phyloP scores from a whole-genome alignment of 768 basidiomycete species.

The Gymnopilus junonius region DNA sequence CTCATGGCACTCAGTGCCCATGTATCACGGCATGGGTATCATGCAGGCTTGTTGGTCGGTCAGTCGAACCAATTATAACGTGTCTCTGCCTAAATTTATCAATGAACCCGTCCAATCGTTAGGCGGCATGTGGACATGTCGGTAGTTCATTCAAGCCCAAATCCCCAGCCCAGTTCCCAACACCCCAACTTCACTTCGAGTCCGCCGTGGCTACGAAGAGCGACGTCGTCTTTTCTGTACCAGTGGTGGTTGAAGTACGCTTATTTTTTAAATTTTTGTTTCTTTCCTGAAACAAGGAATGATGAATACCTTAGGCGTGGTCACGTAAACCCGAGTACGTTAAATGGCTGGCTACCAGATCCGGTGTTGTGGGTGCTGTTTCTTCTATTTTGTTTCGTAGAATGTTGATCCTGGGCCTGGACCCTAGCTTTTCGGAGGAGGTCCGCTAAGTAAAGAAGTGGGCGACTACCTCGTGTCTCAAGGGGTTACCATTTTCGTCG shows the following conservation, averaged over 20 bases:
- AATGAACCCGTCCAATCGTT: background rate
- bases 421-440: constrained; percentile 6
- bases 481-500: constrained; percentile 1
- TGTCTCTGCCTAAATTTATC: background rate
- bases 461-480: constrained; percentile 10
- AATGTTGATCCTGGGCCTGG: background rate
- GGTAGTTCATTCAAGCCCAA: constrained; percentile 9
- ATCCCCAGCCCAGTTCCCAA: constrained; percentile 9
- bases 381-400: background rate
- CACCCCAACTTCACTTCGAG: constrained; percentile 4
- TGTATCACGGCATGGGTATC: constrained; percentile 10
- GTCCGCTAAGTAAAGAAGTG: constrained; percentile 6
- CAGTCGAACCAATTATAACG: background rate
- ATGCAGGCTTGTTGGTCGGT: constrained; percentile 6
- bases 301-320: constrained; percentile 1
- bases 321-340: constrained; percentile 5
- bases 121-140: background rate
- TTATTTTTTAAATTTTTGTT: too few species aligned
- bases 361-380: background rate
- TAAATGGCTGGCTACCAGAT: constrained; percentile 9
- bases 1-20: constrained; percentile 4
- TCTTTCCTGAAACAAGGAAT: background rate
- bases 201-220: background rate
- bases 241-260: background rate
- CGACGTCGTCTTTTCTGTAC: constrained; percentile 8